Evolutionary conservation across 345 rosid species (phyloP), one percentile per base, ranked within the genome.

Genomic region (Zanthoxylum bungeanum): DNA sequence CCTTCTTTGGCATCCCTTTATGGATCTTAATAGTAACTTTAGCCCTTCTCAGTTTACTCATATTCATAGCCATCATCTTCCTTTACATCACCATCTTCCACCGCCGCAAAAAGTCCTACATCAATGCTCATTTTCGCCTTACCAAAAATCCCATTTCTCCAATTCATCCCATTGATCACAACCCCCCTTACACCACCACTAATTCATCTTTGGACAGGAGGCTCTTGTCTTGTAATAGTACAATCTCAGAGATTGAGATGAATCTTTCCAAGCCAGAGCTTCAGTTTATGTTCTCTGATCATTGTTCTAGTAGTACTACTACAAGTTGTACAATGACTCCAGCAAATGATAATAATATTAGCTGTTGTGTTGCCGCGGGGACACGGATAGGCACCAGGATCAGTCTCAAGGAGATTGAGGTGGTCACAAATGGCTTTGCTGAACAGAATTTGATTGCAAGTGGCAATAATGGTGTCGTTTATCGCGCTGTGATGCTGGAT

Each of bases 401-500:
- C 47, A 34, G 68, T 7, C 66, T 79, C 25, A 71, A 65, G 77
- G 93, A 88, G 78, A 81, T 90, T 31, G 83, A 75, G 68, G 40
- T 60, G 52, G 76, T 81, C 0, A 89, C 98, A 0, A 68, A 82
- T 42, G 84, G 88, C n/a, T 89, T 90, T 24, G 70, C 89, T 9
- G 69, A 77, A 11, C 80, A 78, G 73, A 87, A 85, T 78, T 44
- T 87, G 68, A 82, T 90, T 8, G 88, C 84, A 33, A 73, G 68
- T 60, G 91, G 97, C 46, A 83, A 82, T 36, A 58, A 74, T 47
- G 84, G 88, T 5, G 66, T 76, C 61, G 82, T 84, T 55, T 87
- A 87, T 73, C 84, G 82, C 0, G 92, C 92, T 11, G 24, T 77
- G 60, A 75, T 89, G 80, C 60, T 81, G 75, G 82, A 86, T 50